Conservation (phyloP, 768 basidiomycete genomes). For the Termitomyces sp. region DNA sequence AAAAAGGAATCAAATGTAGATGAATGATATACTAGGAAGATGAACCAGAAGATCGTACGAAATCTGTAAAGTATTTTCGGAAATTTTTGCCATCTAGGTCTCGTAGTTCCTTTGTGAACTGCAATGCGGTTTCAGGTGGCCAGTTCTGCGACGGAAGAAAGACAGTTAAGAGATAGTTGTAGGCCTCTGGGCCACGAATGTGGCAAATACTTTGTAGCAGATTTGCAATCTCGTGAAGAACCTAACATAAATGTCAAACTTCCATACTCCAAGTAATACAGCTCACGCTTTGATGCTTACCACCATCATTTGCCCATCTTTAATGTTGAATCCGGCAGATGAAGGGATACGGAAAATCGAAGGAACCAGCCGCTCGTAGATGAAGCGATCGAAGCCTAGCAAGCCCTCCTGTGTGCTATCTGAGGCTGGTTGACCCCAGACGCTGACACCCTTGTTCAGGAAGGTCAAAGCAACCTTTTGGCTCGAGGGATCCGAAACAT, state of each 20-base stretch:
- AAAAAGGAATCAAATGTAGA: slow-evolving; percentile 10
- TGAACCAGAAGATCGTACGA: slow-evolving; percentile 70
- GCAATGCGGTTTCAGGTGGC: slow-evolving; percentile 58
- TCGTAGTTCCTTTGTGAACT: slow-evolving; percentile 75
- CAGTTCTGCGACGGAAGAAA: slow-evolving; percentile 90
- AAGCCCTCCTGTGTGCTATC: slow-evolving; percentile 46
- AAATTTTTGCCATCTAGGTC: slow-evolving; percentile 74
- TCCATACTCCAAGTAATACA: not conserved
- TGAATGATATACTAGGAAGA: slow-evolving; percentile 41
- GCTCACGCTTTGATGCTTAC: slow-evolving; percentile 44
- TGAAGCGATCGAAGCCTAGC: slow-evolving; percentile 89
- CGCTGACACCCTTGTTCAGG: slow-evolving; percentile 61
- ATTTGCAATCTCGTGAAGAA: slow-evolving; percentile 85
- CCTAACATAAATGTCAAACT: slow-evolving; percentile 39
- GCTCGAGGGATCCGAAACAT: slow-evolving; percentile 69
- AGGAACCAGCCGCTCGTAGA: slow-evolving; percentile 85
- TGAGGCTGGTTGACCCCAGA: slow-evolving; percentile 60
- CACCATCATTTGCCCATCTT: slow-evolving; percentile 82
- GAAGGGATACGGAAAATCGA: slow-evolving; percentile 80
- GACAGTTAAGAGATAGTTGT: slow-evolving; percentile 71
- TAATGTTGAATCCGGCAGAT: slow-evolving; percentile 76
- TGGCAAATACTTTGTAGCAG: slow-evolving; percentile 78
- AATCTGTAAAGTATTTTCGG: slow-evolving; percentile 84
- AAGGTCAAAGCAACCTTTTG: slow-evolving; percentile 82
- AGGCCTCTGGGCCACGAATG: slow-evolving; percentile 78